phyloP scores from a whole-genome alignment of 164 flowering plant genomes.

The Kalanchoe fedtschenkoi region DNA sequence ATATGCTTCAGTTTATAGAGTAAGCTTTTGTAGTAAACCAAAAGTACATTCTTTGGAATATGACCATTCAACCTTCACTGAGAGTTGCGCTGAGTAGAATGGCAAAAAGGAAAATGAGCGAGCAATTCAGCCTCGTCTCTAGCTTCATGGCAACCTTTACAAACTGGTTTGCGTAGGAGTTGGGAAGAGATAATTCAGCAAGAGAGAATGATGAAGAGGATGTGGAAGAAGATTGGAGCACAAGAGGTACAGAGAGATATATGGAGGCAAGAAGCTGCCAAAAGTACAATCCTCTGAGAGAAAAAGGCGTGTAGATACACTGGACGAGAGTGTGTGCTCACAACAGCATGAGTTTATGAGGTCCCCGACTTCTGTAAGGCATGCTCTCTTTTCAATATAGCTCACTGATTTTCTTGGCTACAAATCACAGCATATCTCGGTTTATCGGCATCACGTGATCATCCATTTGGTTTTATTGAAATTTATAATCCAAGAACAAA shows the following conservation, averaged over 20 bases:
- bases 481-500: too few species aligned
- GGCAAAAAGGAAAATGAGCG: background rate
- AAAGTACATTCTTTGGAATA: background rate
- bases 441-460: background rate
- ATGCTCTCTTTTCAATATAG: background rate
- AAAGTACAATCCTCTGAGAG: background rate
- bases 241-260: background rate
- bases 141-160: background rate
- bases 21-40: background rate
- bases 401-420: background rate
- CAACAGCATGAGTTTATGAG: slow-evolving; percentile 2
- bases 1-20: background rate
- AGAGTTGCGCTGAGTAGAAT: background rate
- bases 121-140: background rate
- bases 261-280: background rate
- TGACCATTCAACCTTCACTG: background rate
- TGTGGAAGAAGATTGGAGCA: too few species aligned
- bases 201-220: background rate
- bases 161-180: background rate
- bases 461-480: too few species aligned
- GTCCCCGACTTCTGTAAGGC: background rate
- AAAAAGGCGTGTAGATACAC: background rate
- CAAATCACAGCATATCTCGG: background rate
- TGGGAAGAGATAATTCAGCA: background rate
- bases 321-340: background rate